Evolutionary conservation across 2,329 filamentous ascomycete genomes (phyloP).

Genomic region (Beauveria sp.): DNA sequence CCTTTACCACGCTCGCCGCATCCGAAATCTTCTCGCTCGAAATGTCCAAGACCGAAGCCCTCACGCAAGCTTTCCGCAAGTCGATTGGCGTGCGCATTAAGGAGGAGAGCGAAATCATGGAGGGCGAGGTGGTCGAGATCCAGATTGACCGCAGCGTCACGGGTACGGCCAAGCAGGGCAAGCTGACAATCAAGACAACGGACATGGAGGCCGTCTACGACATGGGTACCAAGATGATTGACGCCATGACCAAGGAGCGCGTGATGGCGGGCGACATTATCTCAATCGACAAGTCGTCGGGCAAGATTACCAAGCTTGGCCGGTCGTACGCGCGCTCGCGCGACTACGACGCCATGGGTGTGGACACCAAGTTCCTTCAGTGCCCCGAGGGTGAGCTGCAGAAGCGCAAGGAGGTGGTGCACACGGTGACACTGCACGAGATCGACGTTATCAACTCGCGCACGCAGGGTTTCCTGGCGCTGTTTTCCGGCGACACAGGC

Average conservation of each 20-base stretch:
- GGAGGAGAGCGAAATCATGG: conserved; percentile 98
- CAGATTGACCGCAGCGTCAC: conserved; percentile 97
- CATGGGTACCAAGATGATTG: conserved; percentile 99
- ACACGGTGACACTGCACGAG: conserved; percentile 94
- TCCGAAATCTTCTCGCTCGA: conserved; percentile 98
- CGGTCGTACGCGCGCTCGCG: conserved; percentile 89
- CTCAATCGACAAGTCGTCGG: conserved; percentile 95
- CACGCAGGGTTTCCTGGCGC: conserved; percentile 94
- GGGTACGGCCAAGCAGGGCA: conserved; percentile 94
- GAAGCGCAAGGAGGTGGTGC: conserved; percentile 92
- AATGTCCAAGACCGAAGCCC: conserved; percentile 98
- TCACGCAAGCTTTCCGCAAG: conserved; percentile 98
- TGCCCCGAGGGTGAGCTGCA: conserved; percentile 96
- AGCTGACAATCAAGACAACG: conserved; percentile 98
- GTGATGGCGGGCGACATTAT: conserved; percentile 98
- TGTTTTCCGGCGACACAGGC: conserved; percentile 96
- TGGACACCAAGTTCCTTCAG: conserved; percentile 95
- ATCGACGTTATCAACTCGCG: conserved; percentile 99
- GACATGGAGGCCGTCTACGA: conserved; percentile 99
- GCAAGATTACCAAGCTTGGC: conserved; percentile 95
- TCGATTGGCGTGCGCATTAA: conserved; percentile 97
- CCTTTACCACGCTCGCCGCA: conserved; percentile 90
- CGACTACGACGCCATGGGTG: conserved; percentile 98
- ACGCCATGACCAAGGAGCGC: conserved; percentile 98
- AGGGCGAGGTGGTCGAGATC: conserved; percentile 97